These are phyloP conservation scores for Blastobotrys indianensis DNA, from an alignment of 1,139 yeast species.

Conservation along the genomic window DNA sequence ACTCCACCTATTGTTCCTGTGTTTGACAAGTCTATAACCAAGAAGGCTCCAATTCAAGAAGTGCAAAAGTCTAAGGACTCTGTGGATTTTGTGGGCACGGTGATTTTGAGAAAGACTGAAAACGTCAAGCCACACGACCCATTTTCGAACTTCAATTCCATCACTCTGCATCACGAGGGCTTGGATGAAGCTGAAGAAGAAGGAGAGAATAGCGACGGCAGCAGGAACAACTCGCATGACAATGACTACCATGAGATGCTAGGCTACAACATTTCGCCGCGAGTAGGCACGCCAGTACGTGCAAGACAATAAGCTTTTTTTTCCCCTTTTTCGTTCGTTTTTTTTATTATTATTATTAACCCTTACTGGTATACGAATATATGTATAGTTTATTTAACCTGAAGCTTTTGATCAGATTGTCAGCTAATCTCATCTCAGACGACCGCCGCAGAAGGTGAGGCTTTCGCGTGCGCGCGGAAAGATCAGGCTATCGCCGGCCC, in stretches of 20 bases:
- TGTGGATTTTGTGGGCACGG: conserved; percentile 10
- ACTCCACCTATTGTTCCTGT: conserved; percentile 95
- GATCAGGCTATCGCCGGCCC: no score
- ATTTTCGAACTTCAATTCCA: conserved; percentile 80
- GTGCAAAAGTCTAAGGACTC: conserved; percentile 4
- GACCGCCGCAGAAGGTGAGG: no score
- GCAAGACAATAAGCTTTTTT: no score
- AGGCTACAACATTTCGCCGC: conserved; percentile 12
- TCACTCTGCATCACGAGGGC: conserved; percentile 69
- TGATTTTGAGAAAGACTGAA: conserved; percentile 4
- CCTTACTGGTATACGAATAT: no score
- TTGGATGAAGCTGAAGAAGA: conserved; percentile 15
- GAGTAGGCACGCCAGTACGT: no score
- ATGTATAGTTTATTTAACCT: no score
- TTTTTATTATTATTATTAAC: no score
- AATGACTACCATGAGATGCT: conserved; percentile 10
- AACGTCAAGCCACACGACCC: conserved; percentile 49
- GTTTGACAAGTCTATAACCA: conserved; percentile 53
- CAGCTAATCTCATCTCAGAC: no score
- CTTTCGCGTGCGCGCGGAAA: no score
- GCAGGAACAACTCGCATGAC: background rate
- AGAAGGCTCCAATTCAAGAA: conserved; percentile 11
- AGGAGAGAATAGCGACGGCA: conserved; percentile 5
- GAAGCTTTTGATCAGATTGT: no score
- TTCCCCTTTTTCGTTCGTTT: no score